Percentiles rank a stretch among this genome's conserved stretches.
Evolutionary conservation across 2,329 filamentous ascomycete species (phyloP).

Genomic region (Cryphonectria japonica): DNA sequence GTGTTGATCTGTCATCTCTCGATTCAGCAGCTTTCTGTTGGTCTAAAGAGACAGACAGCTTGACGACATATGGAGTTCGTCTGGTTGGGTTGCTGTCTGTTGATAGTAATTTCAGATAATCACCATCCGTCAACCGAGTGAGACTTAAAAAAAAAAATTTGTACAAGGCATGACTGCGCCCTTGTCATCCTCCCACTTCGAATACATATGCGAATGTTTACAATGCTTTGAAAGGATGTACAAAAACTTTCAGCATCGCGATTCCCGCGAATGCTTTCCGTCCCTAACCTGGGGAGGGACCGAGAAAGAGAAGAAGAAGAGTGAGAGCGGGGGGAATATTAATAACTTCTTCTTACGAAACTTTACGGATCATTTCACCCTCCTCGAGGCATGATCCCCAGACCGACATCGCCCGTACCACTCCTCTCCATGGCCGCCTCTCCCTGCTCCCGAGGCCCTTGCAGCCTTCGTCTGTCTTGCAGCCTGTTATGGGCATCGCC

Average conservation of each 20-base stretch:
- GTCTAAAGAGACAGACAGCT: not conserved
- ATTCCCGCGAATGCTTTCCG: not conserved
- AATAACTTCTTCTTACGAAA: not conserved
- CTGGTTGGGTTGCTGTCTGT: not conserved
- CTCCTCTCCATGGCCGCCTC: slow-evolving; percentile 9
- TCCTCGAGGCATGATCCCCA: slow-evolving; percentile 24
- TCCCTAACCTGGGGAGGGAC: not conserved
- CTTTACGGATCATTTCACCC: not conserved
- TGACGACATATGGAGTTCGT: not conserved
- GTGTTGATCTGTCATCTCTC: not conserved
- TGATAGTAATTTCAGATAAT: not conserved
- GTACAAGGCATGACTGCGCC: not conserved
- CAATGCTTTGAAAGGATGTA: not conserved
- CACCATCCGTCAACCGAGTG: not conserved
- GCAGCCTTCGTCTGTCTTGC: slow-evolving; percentile 27
- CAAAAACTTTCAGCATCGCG: not conserved
- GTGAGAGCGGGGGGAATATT: not conserved
- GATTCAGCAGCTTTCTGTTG: not conserved
- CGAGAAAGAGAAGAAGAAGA: not conserved
- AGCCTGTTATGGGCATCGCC: slow-evolving; percentile 6
- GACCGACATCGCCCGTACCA: slow-evolving; percentile 12
- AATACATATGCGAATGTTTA: not conserved
- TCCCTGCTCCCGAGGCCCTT: not conserved
- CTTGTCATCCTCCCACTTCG: not conserved
- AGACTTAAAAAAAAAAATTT: not conserved